Base-by-base conservation (phyloP, 805 yeast genomes). In the Kockiozyma suomiensis region DNA sequence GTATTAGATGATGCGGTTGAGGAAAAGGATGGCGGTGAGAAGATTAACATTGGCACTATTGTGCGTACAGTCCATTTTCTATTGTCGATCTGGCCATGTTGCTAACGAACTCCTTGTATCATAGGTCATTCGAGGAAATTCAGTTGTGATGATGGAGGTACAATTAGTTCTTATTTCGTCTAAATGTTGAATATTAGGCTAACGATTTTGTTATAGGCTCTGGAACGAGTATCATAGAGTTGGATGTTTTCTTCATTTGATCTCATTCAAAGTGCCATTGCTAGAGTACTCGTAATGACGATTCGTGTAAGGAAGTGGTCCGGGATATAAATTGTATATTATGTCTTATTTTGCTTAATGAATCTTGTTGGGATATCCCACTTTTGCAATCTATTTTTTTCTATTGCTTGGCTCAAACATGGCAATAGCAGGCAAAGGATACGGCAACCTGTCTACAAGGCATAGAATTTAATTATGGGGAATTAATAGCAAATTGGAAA, bases 1-100 rank as follows among this genome's bases (percentile, higher is more conserved):
- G 90, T 88, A 0, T 71, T 88, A 38, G 88, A 85, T 48, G 87
- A 86, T 52, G 90, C 90, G 1, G 78, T 84, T 15, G 94, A 88
- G 70, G 83, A 82, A 61, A 75, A 76, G 40, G 66, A 73, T 30
- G 75, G 78, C 43, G 85, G 84, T 3, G 82, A 80, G 10, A 80
- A 79, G 58, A 70, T 79, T 37, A 79, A 81, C 57, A 75, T 88
- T 48, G 96, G 96, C 1, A 80, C 88, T 8, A 80, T 85, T 12
- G 90, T 75, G 41, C 37, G 72, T 61, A n/a, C 23, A 7, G 28
- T 21, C 25, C 32, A 13, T 17, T 8, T 23, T 28, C n/a, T 19
- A 28, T 35, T 17, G 12, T 19, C 43, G 17, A 19, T 17, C 5
- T 12, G 28, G n/a, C 38, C 4, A 21, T 35, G 8, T 28, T 37